Evolutionary conservation across 306 rosid genomes (phyloP).

Genomic region (Fragaria iinumae): DNA sequence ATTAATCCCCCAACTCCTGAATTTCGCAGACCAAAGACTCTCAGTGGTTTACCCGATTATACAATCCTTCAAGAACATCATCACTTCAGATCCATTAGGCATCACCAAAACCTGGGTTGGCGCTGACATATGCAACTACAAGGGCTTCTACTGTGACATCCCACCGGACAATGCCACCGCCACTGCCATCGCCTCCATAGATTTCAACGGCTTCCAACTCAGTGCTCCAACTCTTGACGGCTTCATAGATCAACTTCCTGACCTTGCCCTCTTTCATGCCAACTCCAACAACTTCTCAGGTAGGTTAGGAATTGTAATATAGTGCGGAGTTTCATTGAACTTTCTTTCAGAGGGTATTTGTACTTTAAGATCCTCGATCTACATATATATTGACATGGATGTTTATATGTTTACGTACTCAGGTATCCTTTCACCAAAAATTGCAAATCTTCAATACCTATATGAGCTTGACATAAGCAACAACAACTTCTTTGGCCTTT

Average conservation of each 20-base stretch:
- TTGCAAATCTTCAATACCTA: slow-evolving; percentile 32
- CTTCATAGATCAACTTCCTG: slow-evolving; percentile 41
- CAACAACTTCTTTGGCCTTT: slow-evolving; percentile 36
- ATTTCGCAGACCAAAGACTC: slow-evolving; percentile 41
- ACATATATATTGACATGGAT: not conserved
- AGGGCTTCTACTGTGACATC: slow-evolving; percentile 42
- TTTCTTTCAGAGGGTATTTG: not conserved
- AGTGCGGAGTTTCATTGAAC: not conserved
- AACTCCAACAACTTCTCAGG: slow-evolving; percentile 52
- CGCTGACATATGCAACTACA: slow-evolving; percentile 40
- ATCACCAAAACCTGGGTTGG: slow-evolving; percentile 48
- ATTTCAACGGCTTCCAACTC: slow-evolving; percentile 53
- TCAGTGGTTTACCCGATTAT: slow-evolving; percentile 38
- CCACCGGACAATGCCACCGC: slow-evolving; percentile 45
- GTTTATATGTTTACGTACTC: not conserved
- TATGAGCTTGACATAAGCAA: slow-evolving; percentile 54
- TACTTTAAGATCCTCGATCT: not conserved
- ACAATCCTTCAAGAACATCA: slow-evolving; percentile 35
- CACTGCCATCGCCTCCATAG: slow-evolving; percentile 32
- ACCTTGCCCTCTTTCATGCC: slow-evolving; percentile 51
- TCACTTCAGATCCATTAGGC: slow-evolving; percentile 44
- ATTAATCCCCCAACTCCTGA: slow-evolving; percentile 14
- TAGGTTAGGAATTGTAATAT: not conserved
- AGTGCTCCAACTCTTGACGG: slow-evolving; percentile 43
- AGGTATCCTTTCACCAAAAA: slow-evolving; percentile 34